Base-by-base conservation (phyloP, 2,329 filamentous ascomycete genomes). In the Epichloe sylvatica region DNA sequence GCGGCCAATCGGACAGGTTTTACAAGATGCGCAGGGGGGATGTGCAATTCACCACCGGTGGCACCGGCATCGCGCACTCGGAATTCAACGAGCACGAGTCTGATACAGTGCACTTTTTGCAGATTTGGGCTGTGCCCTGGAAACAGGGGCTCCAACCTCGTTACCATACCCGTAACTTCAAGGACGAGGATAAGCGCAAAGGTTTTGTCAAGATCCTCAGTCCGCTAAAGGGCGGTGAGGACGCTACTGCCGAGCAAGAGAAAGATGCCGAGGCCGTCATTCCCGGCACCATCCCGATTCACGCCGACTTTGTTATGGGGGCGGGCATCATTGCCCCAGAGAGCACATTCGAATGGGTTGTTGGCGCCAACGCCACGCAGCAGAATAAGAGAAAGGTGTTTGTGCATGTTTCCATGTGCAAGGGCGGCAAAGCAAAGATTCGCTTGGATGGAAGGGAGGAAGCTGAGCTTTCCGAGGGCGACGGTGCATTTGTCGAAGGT, bases 41-140 rank as follows among this genome's bases (percentile, higher is more conserved):
- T 64, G 85, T 94, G 42, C 88, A 94, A 61, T 94, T 94, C 66
- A 94, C 88, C 9, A 89, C 83, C 13, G 88, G 86, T n/a, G 88
- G 88, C 49, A 88, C 80, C 5, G 81, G 81, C 58, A 78, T 94
- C 59, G 78, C 86, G 2, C 87, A 94, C 65, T 85, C 80, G 7
- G 88, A 94, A 67, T 80, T 83, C 67, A 92, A 91, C 66, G 81
- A 92, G 67, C 81, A 87, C 63, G 64, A 70, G 48, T 68, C 75
- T 13, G 78, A 86, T 42, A 79, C 83, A 23, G 84, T 87, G 12
- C 87, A 94, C 62, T 94, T 94, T 62, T 69, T 94, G 35, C 88
- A 94, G 67, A 94, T 94, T 58, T 94, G 87, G 88, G 86, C 83
- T 1, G 71, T 86, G 46, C 87, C 87, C 0, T 90, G 87, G 77